Percentiles rank a stretch among this genome's conserved stretches.
Conservation (phyloP, 2,329 filamentous ascomycete genomes). For the Scopulariopsis brevicaulis region DNA sequence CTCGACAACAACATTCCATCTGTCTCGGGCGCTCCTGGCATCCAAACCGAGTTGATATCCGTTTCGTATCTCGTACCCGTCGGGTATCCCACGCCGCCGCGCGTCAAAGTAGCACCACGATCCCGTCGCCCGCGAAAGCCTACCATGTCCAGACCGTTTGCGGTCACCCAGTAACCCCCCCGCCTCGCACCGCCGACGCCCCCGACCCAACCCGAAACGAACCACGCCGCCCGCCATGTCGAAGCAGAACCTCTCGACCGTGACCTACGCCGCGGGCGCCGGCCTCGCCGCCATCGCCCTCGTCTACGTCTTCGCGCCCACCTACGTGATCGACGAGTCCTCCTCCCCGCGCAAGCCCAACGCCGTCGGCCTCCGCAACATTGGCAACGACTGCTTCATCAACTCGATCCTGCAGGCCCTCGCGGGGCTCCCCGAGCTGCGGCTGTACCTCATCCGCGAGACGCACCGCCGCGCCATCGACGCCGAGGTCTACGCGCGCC, state of each 20-base stretch:
- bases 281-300: constrained; percentile 90
- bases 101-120: background rate
- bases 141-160: background rate
- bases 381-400: constrained; percentile 94
- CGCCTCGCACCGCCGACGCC: background rate
- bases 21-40: too few species aligned
- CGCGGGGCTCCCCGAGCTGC: constrained; percentile 78
- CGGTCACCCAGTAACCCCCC: background rate
- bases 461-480: constrained; percentile 75
- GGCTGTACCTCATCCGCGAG: constrained; percentile 86
- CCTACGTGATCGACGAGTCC: constrained; percentile 80
- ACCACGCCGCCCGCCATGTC: background rate
- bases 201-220: background rate
- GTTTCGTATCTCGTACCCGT: background rate
- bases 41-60: too few species aligned
- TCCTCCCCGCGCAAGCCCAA: constrained; percentile 59
- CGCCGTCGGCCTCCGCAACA: constrained; percentile 79
- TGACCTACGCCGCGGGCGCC: constrained; percentile 89
- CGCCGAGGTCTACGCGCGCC: constrained; percentile 57
- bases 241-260: constrained; percentile 22
- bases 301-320: constrained; percentile 96
- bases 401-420: constrained; percentile 93
- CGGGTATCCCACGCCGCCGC: too few species aligned
- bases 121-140: background rate
- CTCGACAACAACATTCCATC: too few species aligned